Conservation (phyloP, 177 flowering plant genomes). For the Vitis hybrid region DNA sequence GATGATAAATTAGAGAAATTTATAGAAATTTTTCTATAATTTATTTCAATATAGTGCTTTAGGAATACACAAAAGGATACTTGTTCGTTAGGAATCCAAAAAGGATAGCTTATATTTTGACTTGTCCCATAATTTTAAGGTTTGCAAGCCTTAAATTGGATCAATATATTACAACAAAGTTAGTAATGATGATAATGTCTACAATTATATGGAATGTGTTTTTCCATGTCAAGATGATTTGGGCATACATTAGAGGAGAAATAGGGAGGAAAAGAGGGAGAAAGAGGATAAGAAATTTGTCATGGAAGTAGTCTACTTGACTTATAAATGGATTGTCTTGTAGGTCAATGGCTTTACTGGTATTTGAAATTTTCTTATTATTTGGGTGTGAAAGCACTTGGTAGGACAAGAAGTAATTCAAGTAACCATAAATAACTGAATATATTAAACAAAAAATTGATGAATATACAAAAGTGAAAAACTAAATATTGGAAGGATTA, state of each 20-base stretch:
- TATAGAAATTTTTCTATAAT: no score
- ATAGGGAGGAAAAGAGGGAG: background rate
- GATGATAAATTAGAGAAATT: no score
- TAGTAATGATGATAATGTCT: constrained; percentile 15
- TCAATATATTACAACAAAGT: constrained; percentile 21
- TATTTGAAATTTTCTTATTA: background rate
- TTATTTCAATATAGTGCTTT: background rate
- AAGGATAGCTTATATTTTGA: constrained; percentile 45
- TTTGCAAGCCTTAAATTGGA: constrained; percentile 37
- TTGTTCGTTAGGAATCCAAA: constrained; percentile 34
- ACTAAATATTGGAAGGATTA: no score
- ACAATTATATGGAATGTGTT: background rate
- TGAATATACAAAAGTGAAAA: no score
- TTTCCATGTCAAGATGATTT: constrained; percentile 13
- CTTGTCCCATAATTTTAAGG: constrained; percentile 43
- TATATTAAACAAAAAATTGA: no score
- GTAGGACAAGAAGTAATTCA: no score
- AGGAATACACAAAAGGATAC: constrained; percentile 45
- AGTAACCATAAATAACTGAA: no score
- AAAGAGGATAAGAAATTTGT: background rate
- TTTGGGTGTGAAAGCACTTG: constrained; percentile 11
- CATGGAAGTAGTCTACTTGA: constrained; percentile 6
- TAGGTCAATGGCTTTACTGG: no score
- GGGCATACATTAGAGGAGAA: constrained; percentile 26
- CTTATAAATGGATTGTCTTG: no score